Evolutionary conservation across 2,329 filamentous ascomycete genomes (phyloP).

Genomic region (Calonectria leucothoes): DNA sequence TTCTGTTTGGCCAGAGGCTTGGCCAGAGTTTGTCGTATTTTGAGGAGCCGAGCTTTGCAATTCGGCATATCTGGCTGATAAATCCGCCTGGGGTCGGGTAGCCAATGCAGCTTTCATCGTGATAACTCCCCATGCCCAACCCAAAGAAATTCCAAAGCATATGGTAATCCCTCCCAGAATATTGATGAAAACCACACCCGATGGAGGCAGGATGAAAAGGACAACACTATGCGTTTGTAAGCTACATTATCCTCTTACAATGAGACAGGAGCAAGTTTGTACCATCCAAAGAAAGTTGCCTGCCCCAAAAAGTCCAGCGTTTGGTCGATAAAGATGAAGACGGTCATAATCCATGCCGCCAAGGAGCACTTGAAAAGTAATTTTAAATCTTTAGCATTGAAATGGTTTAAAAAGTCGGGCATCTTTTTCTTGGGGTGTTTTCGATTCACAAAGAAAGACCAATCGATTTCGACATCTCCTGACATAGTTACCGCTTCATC

Average conservation of each 20-base stretch:
- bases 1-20: not conserved
- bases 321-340: constrained; percentile 31
- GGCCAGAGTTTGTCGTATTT: not conserved
- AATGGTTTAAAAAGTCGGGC: constrained; percentile 31
- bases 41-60: not conserved
- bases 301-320: constrained; percentile 27
- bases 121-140: not conserved
- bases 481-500: not conserved
- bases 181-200: not conserved
- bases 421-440: not conserved
- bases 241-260: not conserved
- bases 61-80: not conserved
- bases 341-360: constrained; percentile 32
- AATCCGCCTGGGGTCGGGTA: not conserved
- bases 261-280: not conserved
- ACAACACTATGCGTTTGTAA: constrained; percentile 17
- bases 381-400: constrained; percentile 35
- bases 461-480: not conserved
- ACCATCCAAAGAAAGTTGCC: constrained; percentile 21
- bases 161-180: not conserved
- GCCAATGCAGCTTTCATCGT: not conserved
- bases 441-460: not conserved
- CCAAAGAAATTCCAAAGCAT: not conserved
- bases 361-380: constrained; percentile 33
- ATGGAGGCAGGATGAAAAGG: constrained; percentile 30